Conservation (phyloP, 1,284 basidiomycete genomes). For the Leccinum angustisporum region DNA sequence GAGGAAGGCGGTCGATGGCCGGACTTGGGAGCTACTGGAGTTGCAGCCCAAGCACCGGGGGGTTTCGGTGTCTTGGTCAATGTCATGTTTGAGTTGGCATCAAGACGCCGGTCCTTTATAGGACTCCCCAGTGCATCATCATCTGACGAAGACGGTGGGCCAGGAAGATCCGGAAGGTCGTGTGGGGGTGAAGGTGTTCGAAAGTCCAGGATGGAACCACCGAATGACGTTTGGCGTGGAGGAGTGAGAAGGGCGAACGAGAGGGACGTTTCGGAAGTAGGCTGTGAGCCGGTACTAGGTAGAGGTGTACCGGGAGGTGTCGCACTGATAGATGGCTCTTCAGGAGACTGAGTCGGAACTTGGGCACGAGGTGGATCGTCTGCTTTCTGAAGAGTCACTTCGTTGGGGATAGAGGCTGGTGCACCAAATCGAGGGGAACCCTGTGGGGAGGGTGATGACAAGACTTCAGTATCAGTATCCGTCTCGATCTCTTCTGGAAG, state of each 20-base stretch:
- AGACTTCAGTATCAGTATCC: slow-evolving; percentile 32
- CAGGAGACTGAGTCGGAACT: slow-evolving; percentile 1
- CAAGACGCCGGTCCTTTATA: slow-evolving; percentile 27
- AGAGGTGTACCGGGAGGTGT: slow-evolving; percentile 33
- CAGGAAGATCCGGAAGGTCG: slow-evolving; percentile 58
- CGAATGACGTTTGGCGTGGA: slow-evolving; percentile 44
- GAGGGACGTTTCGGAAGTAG: slow-evolving; percentile 14
- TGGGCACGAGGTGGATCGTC: slow-evolving; percentile 12
- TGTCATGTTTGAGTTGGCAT: slow-evolving; percentile 32
- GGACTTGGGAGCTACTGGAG: slow-evolving; percentile 43
- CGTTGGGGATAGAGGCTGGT: slow-evolving; percentile 2
- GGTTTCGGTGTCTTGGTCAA: slow-evolving; percentile 61
- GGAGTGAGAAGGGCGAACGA: slow-evolving; percentile 47
- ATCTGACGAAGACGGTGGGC: slow-evolving; percentile 53
- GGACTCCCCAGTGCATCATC: slow-evolving; percentile 33
- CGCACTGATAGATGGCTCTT: slow-evolving; percentile 8
- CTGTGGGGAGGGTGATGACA: slow-evolving; percentile 23
- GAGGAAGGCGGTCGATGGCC: slow-evolving; percentile 23
- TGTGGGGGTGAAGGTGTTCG: slow-evolving; percentile 62
- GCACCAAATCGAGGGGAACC: slow-evolving; percentile 20
- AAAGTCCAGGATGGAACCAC: slow-evolving; percentile 47
- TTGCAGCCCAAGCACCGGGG: slow-evolving; percentile 68
- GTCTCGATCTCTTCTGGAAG: slow-evolving; percentile 22
- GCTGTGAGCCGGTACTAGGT: not conserved
- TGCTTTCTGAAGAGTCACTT: slow-evolving; percentile 19